Conservation (phyloP, 306 rosid species). For the Trifolium pratense region DNA sequence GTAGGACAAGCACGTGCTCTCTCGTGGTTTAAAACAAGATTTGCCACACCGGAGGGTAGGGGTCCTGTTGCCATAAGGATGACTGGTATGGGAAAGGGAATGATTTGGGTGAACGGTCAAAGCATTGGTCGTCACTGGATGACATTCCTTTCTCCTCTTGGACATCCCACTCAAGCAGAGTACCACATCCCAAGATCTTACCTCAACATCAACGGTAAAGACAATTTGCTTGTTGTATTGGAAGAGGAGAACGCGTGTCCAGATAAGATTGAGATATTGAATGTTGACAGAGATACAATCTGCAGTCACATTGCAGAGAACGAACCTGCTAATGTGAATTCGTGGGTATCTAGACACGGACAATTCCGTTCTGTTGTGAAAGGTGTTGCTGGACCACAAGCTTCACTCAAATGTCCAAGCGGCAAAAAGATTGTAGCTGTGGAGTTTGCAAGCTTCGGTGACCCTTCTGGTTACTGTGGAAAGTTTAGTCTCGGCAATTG, state of each 20-base stretch:
- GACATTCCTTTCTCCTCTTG: conserved; percentile 62
- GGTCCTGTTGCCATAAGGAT: conserved; percentile 76
- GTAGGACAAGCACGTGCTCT: conserved; percentile 42
- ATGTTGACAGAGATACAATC: conserved; percentile 70
- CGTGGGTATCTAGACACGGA: conserved; percentile 56
- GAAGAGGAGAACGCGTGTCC: conserved; percentile 67
- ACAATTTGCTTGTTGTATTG: conserved; percentile 69
- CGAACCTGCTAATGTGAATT: conserved; percentile 64
- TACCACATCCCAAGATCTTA: conserved; percentile 84
- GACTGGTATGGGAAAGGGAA: conserved; percentile 85
- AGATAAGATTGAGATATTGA: conserved; percentile 53
- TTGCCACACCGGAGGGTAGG: conserved; percentile 70
- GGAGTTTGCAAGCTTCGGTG: conserved; percentile 83
- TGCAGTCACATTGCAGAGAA: conserved; percentile 58
- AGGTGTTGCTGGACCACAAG: conserved; percentile 15
- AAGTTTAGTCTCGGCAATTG: conserved; percentile 51
- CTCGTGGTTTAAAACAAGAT: conserved; percentile 81
- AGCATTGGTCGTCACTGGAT: conserved; percentile 88
- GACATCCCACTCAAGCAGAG: conserved; percentile 69
- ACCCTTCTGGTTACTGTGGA: conserved; percentile 74
- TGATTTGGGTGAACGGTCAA: conserved; percentile 79
- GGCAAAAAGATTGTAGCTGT: conserved; percentile 51
- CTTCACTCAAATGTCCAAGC: conserved; percentile 53
- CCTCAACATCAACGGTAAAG: conserved; percentile 40
- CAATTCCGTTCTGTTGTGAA: conserved; percentile 28